Evolutionary conservation across 1,284 basidiomycete species (phyloP).

Genomic region (Apiotrichum domesticum): DNA sequence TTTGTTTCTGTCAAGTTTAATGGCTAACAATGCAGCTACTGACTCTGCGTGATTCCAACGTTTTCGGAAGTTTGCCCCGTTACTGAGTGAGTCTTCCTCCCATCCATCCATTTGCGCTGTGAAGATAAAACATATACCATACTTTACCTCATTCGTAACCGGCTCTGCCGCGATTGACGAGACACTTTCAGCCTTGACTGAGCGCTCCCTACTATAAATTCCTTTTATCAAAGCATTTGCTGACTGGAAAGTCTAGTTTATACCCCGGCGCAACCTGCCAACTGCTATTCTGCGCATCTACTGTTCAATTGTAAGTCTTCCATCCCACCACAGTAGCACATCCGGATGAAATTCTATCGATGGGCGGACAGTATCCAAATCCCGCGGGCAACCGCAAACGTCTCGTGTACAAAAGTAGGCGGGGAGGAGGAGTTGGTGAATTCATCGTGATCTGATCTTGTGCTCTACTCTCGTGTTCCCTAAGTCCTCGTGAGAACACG

Average conservation of each 20-base stretch:
- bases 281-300: too few species aligned
- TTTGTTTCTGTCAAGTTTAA: too few species aligned
- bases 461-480: background rate
- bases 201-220: constrained; percentile 21
- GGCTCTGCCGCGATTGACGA: constrained; percentile 37
- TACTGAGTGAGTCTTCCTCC: constrained; percentile 19
- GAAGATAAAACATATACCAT: constrained; percentile 41
- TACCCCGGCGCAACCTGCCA: too few species aligned
- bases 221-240: too few species aligned
- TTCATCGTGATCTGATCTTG: constrained; percentile 39
- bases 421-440: constrained; percentile 40
- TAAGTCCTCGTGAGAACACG: too few species aligned
- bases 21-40: constrained; percentile 5
- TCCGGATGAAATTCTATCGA: constrained; percentile 38
- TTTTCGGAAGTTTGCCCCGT: background rate
- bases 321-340: constrained; percentile 1
- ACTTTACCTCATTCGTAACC: constrained; percentile 45
- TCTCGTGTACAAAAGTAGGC: constrained; percentile 44
- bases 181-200: constrained; percentile 46
- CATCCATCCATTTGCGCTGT: constrained; percentile 21
- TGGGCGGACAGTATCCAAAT: constrained; percentile 42
- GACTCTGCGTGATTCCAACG: background rate
- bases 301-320: background rate
- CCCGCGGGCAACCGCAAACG: constrained; percentile 35
- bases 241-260: too few species aligned